Percentiles rank a stretch among this genome's conserved stretches.
Evolutionary conservation across 768 basidiomycete species (phyloP).

Genomic region (Suillus subaureus): DNA sequence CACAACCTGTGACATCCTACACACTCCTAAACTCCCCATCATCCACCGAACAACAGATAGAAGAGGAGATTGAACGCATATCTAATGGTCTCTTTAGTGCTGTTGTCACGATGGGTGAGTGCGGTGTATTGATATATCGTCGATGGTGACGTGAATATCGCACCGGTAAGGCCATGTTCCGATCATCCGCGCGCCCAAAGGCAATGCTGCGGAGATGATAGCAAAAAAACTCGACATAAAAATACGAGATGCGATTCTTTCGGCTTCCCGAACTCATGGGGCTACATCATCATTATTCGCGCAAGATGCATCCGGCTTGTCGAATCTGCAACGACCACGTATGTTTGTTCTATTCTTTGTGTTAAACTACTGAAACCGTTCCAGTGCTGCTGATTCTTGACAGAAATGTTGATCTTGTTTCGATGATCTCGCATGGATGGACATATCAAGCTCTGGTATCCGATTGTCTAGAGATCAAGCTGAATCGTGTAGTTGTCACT

Average conservation of each 20-base stretch:
- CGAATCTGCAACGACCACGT: conserved; percentile 88
- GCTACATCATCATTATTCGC: conserved; percentile 66
- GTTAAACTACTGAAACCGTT: conserved; percentile 12
- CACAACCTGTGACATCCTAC: conserved; percentile 65
- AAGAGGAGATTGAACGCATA: conserved; percentile 90
- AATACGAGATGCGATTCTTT: conserved; percentile 83
- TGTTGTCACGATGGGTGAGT: conserved; percentile 80
- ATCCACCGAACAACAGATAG: conserved; percentile 88
- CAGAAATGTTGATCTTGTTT: conserved; percentile 91
- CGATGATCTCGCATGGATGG: conserved; percentile 96
- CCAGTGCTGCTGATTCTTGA: conserved; percentile 92
- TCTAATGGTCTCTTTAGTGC: conserved; percentile 91
- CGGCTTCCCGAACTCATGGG: conserved; percentile 61
- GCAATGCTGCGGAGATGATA: conserved; percentile 99
- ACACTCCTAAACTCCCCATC: conserved; percentile 87
- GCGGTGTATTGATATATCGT: background rate
- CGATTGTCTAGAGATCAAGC: conserved; percentile 95
- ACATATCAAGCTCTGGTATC: conserved; percentile 98
- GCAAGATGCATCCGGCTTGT: conserved; percentile 80
- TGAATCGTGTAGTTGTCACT: conserved; percentile 89
- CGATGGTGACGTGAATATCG: conserved; percentile 1
- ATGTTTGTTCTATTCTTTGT: conserved; percentile 25
- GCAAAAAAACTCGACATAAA: conserved; percentile 93
- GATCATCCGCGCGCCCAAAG: conserved; percentile 90
- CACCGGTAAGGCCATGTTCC: conserved; percentile 75